Evolutionary conservation across 352 stramenopile genomes (phyloP).

Genomic region (Hyaloperonospora brassicae): DNA sequence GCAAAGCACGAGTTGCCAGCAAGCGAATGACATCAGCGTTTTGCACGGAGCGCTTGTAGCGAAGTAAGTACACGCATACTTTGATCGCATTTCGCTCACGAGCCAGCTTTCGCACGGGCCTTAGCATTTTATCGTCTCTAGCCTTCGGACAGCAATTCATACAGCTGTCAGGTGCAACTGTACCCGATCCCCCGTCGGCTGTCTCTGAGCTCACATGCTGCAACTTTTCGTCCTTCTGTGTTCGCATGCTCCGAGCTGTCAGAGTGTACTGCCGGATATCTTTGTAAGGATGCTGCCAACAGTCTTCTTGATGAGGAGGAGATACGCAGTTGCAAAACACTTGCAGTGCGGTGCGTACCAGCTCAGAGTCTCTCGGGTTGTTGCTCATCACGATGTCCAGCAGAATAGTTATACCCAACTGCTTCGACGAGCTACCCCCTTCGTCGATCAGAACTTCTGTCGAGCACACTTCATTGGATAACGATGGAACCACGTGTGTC

Average conservation of each 20-base stretch:
- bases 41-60: conserved; percentile 82
- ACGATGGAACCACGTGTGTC: conserved; percentile 59
- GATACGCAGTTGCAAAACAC: conserved; percentile 84
- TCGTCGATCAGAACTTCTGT: conserved; percentile 61
- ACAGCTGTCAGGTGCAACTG: conserved; percentile 7
- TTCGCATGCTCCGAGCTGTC: conserved; percentile 61
- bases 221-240: conserved; percentile 29
- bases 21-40: conserved; percentile 82
- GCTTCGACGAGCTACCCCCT: conserved; percentile 23
- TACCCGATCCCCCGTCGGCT: conserved; percentile 4
- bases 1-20: conserved; percentile 66
- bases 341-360: conserved; percentile 61
- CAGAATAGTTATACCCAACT: conserved; percentile 56
- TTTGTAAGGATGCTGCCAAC: conserved; percentile 80
- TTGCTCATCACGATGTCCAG: conserved; percentile 71
- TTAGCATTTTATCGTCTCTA: conserved; percentile 57
- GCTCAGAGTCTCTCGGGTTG: conserved; percentile 59
- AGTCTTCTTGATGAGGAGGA: conserved; percentile 65
- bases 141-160: conserved; percentile 47
- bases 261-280: conserved; percentile 75
- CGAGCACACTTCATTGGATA: conserved; percentile 69
- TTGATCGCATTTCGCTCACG: conserved; percentile 81
- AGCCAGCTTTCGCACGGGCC: conserved; percentile 63
- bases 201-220: conserved; percentile 11
- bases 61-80: conserved; percentile 79